These are phyloP conservation scores for Sporopachydermia quercuum DNA, from an alignment of 805 yeast genomes.

Conservation along the genomic window DNA sequence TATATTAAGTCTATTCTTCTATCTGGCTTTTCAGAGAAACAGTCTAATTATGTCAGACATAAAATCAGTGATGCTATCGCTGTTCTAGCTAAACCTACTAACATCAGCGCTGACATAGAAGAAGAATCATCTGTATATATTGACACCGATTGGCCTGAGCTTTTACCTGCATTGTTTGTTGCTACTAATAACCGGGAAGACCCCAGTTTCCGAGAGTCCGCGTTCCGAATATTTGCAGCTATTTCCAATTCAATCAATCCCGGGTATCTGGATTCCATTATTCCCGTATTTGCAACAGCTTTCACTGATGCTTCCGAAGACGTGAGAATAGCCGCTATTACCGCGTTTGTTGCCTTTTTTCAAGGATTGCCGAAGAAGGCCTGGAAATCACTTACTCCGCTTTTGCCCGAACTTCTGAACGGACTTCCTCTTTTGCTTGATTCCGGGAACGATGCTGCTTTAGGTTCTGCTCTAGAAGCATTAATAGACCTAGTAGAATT, in stretches of 20 bases:
- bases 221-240: constrained; percentile 77
- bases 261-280: constrained; percentile 22
- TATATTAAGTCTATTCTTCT: constrained; percentile 55
- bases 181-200: constrained; percentile 34
- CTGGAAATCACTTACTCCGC: constrained; percentile 65
- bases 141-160: constrained; percentile 48
- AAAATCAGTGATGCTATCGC: constrained; percentile 90
- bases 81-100: constrained; percentile 58
- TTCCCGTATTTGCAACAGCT: constrained; percentile 66
- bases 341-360: constrained; percentile 86
- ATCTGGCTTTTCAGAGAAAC: constrained; percentile 57
- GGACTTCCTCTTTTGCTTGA: constrained; percentile 75
- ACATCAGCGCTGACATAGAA: constrained; percentile 29
- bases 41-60: constrained; percentile 70
- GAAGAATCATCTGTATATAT: constrained; percentile 15
- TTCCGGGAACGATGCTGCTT: constrained; percentile 64
- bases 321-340: constrained; percentile 82
- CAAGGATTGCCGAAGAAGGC: constrained; percentile 61
- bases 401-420: constrained; percentile 73
- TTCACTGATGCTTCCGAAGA: constrained; percentile 68
- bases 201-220: constrained; percentile 69
- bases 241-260: constrained; percentile 52
- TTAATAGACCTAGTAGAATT: constrained; percentile 80
- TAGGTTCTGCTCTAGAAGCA: constrained; percentile 78
- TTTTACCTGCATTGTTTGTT: constrained; percentile 52